Evolutionary conservation across 768 basidiomycete genomes (phyloP).

Genomic region (Tricholoma flavovirens): DNA sequence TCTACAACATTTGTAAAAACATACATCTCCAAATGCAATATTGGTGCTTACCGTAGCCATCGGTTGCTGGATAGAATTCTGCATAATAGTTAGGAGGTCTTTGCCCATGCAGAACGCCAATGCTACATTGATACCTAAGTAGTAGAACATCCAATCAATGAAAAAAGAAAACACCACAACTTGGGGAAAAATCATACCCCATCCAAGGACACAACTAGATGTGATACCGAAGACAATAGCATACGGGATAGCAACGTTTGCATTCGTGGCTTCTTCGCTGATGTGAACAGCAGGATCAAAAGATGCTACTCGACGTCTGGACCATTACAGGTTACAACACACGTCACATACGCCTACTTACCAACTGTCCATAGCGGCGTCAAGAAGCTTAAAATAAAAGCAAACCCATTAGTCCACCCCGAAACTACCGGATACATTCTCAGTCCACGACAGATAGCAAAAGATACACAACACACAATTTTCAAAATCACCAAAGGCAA

Average conservation of each 20-base stretch:
- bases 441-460: neutral
- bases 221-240: constrained; percentile 55
- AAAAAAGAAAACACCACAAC: neutral
- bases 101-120: constrained; percentile 58
- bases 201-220: constrained; percentile 53
- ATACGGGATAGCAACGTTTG: constrained; percentile 61
- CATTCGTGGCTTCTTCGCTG: constrained; percentile 68
- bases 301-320: constrained; percentile 21
- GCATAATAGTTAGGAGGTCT: constrained; percentile 36
- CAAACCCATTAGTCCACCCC: constrained; percentile 54
- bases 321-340: neutral
- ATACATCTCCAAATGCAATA: neutral
- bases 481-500: constrained; percentile 56
- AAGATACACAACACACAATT: constrained; percentile 37
- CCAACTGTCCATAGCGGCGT: constrained; percentile 40
- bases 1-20: constrained; percentile 15
- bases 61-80: constrained; percentile 44
- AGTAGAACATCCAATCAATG: neutral
- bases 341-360: constrained; percentile 10
- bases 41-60: constrained; percentile 45
- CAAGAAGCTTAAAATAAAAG: constrained; percentile 43
- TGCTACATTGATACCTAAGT: constrained; percentile 59
- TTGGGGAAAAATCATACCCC: constrained; percentile 34
- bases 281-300: constrained; percentile 61
- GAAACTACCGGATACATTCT: no score